A percentile compares a stretch with the other conserved stretches of the same genome.
Conservation (phyloP, 2,329 filamentous ascomycete species). For the Paraconiothyrium sp. region DNA sequence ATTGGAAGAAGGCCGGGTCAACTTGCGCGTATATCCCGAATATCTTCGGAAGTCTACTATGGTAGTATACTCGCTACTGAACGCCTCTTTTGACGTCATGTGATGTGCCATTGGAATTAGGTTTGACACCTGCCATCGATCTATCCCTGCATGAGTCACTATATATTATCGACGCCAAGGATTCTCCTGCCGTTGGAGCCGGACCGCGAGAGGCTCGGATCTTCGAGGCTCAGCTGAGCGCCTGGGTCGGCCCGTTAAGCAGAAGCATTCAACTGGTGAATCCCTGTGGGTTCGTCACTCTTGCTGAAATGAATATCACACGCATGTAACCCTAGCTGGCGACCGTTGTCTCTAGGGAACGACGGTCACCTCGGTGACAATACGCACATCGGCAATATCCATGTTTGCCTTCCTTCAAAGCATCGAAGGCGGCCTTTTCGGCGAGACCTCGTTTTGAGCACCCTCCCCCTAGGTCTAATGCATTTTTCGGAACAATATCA, state of each 20-base stretch:
- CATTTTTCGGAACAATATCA: neutral
- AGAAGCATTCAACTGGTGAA: neutral
- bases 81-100: constrained; percentile 1
- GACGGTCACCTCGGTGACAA: neutral
- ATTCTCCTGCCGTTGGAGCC: neutral
- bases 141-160: constrained; percentile 5
- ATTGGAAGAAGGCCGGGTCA: neutral
- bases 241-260: constrained; percentile 10
- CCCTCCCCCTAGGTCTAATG: neutral
- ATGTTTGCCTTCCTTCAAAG: neutral
- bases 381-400: neutral
- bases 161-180: neutral
- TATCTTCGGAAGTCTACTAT: neutral
- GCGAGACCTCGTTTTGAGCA: neutral
- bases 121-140: constrained; percentile 6
- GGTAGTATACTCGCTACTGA: neutral
- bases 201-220: neutral
- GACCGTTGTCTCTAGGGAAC: neutral
- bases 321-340: neutral
- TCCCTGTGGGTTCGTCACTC: neutral
- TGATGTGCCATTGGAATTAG: neutral
- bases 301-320: neutral
- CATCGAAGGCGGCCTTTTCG: neutral
- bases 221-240: constrained; percentile 1
- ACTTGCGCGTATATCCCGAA: neutral